Conservation (phyloP, 2,329 filamentous ascomycete species). For the Thelonectria discophora region DNA sequence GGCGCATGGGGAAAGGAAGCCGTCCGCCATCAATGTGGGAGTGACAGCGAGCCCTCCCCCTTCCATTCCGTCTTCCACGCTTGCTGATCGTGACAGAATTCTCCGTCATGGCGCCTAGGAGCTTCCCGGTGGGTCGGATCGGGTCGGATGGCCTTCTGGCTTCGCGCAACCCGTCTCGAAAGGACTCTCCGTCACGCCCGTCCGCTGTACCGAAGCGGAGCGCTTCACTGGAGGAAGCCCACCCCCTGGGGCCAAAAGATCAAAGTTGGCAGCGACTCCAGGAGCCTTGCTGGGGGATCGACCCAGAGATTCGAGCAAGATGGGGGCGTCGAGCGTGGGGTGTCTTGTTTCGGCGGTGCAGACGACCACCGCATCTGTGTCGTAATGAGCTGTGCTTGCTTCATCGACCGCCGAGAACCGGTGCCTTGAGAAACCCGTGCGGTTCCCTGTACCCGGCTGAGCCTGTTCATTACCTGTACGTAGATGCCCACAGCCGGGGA, state of each 20-base stretch:
- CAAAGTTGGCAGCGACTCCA: background rate
- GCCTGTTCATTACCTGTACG: no score
- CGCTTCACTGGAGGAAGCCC: no score
- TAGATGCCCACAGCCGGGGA: no score
- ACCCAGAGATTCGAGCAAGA: constrained; percentile 1
- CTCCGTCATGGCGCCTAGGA: constrained; percentile 12
- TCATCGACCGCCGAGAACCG: constrained; percentile 10
- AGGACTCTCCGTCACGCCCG: background rate
- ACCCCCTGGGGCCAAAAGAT: constrained; percentile 5
- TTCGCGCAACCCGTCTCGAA: background rate
- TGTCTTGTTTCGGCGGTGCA: background rate
- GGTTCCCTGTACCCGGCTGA: no score
- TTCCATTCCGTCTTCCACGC: constrained; percentile 1
- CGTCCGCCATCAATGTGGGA: background rate
- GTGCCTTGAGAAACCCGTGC: constrained; percentile 1
- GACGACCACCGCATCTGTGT: no score
- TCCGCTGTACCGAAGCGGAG: constrained; percentile 2
- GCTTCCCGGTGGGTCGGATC: constrained; percentile 21
- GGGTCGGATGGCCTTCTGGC: constrained; percentile 6
- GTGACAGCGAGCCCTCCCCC: constrained; percentile 2
- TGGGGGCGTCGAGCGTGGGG: constrained; percentile 8
- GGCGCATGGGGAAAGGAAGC: constrained; percentile 9
- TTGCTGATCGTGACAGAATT: constrained; percentile 13
- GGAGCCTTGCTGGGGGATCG: constrained; percentile 1
- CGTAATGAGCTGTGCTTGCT: no score